A percentile compares a stretch with the other conserved stretches of the same genome.
These are phyloP conservation scores for Fusarium ramigenum DNA, from an alignment of 2,329 filamentous ascomycete species.

Conservation along the genomic window DNA sequence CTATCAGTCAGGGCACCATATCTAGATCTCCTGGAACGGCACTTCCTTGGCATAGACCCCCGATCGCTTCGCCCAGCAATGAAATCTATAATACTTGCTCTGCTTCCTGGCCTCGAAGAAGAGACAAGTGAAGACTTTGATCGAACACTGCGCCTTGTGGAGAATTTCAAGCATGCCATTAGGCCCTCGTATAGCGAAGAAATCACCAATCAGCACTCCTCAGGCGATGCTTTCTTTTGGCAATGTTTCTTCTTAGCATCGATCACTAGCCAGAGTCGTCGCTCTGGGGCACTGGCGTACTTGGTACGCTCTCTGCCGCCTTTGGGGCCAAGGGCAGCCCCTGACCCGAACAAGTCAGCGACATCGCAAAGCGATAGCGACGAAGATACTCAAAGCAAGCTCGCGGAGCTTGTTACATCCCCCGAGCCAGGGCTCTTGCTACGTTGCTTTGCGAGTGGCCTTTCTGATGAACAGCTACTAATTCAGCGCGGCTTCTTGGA, in stretches of 20 bases:
- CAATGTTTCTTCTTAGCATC: conserved; percentile 95
- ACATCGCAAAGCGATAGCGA: conserved; percentile 21
- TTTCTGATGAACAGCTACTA: conserved; percentile 86
- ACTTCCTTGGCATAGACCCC: conserved; percentile 78
- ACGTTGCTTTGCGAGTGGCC: conserved; percentile 89
- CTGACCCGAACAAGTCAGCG: conserved; percentile 12
- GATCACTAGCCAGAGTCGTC: conserved; percentile 86
- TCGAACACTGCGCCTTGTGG: conserved; percentile 79
- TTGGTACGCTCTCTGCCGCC: conserved; percentile 78
- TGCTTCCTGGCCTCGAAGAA: conserved; percentile 92
- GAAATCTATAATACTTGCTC: conserved; percentile 87
- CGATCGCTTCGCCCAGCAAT: conserved; percentile 82
- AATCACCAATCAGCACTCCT: conserved; percentile 62
- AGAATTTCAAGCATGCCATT: conserved; percentile 77
- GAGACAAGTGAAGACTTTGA: conserved; percentile 98
- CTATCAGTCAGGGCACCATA: conserved; percentile 88
- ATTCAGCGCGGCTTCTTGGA: conserved; percentile 96
- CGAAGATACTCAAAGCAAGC: conserved; percentile 55
- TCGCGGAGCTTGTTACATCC: conserved; percentile 76
- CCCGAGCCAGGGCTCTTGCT: conserved; percentile 92
- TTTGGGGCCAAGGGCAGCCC: conserved; percentile 34
- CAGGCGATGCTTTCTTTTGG: conserved; percentile 92
- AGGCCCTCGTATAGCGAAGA: conserved; percentile 62
- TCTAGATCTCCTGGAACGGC: conserved; percentile 81
- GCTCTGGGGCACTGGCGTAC: conserved; percentile 89